Evolutionary conservation across 225 moss, liverwort and hornwort genomes (phyloP).

Genomic region (Asterella californica): DNA sequence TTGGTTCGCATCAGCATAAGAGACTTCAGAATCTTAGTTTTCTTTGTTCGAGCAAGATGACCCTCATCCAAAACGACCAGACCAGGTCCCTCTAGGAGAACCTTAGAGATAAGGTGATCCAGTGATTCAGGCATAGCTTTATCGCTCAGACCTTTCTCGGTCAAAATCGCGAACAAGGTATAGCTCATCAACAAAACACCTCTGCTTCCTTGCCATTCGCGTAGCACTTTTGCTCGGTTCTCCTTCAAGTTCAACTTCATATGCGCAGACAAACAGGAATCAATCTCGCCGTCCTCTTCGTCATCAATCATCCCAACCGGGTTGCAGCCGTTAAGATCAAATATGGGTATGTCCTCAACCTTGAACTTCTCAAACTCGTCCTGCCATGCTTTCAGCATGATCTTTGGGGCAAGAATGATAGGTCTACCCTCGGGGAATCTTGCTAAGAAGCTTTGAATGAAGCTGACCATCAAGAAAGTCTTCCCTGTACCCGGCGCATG

Average conservation of each 20-base stretch:
- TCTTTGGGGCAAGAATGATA: constrained; percentile 87
- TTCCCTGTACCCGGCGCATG: constrained; percentile 98
- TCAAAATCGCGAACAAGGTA: constrained; percentile 39
- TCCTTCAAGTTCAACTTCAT: constrained; percentile 16
- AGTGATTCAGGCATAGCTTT: constrained; percentile 17
- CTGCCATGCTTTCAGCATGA: constrained; percentile 76
- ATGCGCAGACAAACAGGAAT: constrained; percentile 7
- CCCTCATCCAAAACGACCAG: constrained; percentile 87
- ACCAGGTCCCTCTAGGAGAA: constrained; percentile 42
- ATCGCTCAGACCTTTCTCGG: constrained; percentile 43
- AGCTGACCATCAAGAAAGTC: constrained; percentile 71
- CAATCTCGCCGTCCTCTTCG: constrained; percentile 25
- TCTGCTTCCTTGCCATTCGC: constrained; percentile 63
- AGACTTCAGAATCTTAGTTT: constrained; percentile 63
- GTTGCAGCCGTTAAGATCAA: constrained; percentile 45
- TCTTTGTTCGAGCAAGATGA: constrained; percentile 70
- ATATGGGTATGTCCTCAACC: constrained; percentile 57
- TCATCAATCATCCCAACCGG: constrained; percentile 18
- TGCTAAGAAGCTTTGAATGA: constrained; percentile 83
- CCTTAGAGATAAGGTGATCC: constrained; percentile 31
- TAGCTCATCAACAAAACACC: constrained; percentile 84
- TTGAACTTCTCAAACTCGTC: constrained; percentile 69
- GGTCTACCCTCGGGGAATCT: constrained; percentile 58
- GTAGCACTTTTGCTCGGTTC: constrained; percentile 24
- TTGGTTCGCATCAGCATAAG: constrained; percentile 70